Percentiles rank a stretch among this genome's conserved stretches.
These are phyloP conservation scores for Mentha longifolia DNA, from an alignment of 257 asterid genomes.

Conservation along the genomic window DNA sequence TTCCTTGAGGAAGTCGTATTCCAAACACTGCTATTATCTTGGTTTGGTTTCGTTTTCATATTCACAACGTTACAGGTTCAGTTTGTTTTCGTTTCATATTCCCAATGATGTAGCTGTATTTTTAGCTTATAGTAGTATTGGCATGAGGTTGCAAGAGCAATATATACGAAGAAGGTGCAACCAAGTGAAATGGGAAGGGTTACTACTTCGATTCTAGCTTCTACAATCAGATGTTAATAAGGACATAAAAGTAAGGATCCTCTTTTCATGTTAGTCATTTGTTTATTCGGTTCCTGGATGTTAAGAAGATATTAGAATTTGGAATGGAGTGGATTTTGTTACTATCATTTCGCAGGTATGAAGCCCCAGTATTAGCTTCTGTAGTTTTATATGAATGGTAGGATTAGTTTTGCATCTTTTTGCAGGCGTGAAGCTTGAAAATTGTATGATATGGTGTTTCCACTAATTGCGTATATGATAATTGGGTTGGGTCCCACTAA, in stretches of 20 bases:
- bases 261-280: background rate
- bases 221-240: background rate
- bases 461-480: no score
- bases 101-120: background rate
- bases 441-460: no score
- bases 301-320: no score
- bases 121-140: background rate
- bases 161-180: slow-evolving; percentile 5
- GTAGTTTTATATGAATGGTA: no score
- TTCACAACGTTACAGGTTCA: background rate
- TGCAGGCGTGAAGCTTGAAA: no score
- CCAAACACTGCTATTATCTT: background rate
- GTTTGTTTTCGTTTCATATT: slow-evolving; percentile 1
- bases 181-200: background rate
- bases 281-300: background rate
- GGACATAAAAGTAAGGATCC: background rate
- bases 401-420: no score
- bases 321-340: no score
- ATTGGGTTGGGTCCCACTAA: slow-evolving; percentile 40
- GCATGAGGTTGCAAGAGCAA: background rate
- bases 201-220: background rate
- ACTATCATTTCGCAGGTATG: no score
- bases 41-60: background rate
- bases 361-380: no score
- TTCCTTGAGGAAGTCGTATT: background rate